Percentiles rank a stretch among this genome's conserved stretches.
Evolutionary conservation across 2,329 filamentous ascomycete genomes (phyloP).

Genomic region (Teratosphaeria pseudoeucalypti): DNA sequence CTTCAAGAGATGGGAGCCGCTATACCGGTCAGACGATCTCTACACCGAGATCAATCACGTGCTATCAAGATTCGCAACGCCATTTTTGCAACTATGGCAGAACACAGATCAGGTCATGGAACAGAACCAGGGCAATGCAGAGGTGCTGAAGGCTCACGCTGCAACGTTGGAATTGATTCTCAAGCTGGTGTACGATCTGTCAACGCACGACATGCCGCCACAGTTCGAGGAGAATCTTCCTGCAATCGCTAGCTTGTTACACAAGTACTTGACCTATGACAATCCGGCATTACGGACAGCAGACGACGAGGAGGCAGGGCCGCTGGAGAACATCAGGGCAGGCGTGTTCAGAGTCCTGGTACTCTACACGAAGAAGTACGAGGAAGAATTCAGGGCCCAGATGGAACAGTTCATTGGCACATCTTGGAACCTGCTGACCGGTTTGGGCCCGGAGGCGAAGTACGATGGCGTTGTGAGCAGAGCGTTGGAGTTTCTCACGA

Average conservation of each 20-base stretch:
- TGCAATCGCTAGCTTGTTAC: constrained; percentile 65
- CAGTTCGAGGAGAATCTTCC: constrained; percentile 84
- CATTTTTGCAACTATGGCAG: constrained; percentile 73
- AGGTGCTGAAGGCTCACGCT: constrained; percentile 65
- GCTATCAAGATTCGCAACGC: constrained; percentile 67
- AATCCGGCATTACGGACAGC: constrained; percentile 74
- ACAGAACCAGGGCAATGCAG: constrained; percentile 64
- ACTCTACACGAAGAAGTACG: constrained; percentile 87
- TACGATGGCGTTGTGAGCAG: constrained; percentile 92
- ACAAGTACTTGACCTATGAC: constrained; percentile 88
- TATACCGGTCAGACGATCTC: constrained; percentile 85
- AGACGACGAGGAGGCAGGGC: constrained; percentile 80
- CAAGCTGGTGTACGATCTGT: constrained; percentile 91
- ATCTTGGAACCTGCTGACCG: constrained; percentile 84
- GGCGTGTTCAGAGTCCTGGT: constrained; percentile 87
- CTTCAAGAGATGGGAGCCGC: constrained; percentile 87
- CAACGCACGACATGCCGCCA: constrained; percentile 91
- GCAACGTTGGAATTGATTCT: constrained; percentile 78
- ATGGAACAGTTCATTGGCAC: constrained; percentile 77
- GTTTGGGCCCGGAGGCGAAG: constrained; percentile 76
- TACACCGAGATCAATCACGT: constrained; percentile 97
- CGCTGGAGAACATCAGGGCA: constrained; percentile 77
- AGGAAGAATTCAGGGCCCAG: constrained; percentile 79
- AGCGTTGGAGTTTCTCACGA: constrained; percentile 86
- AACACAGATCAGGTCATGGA: constrained; percentile 61